These are phyloP conservation scores for Cantharellus cinnabarinus DNA, from an alignment of 768 basidiomycete genomes.

Conservation along the genomic window DNA sequence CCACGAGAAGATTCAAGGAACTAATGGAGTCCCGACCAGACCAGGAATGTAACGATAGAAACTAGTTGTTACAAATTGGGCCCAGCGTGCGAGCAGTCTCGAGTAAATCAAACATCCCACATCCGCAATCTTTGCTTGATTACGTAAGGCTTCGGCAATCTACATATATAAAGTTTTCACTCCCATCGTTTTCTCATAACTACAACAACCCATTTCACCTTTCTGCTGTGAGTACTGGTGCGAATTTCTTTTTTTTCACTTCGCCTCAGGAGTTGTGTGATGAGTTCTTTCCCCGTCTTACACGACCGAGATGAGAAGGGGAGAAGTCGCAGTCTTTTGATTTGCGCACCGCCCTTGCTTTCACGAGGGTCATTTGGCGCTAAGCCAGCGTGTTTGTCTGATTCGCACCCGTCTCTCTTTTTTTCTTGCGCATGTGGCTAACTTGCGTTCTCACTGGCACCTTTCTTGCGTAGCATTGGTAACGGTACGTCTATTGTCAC, in stretches of 20 bases:
- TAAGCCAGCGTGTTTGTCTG: background rate
- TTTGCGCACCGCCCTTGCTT: background rate
- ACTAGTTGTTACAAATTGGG: background rate
- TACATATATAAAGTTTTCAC: too few relatives aligned
- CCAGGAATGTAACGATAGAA: slow-evolving; percentile 13
- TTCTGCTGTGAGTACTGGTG: too few relatives aligned
- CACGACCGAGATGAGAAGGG: background rate
- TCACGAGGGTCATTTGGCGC: background rate
- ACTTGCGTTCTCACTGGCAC: background rate
- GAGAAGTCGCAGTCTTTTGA: background rate
- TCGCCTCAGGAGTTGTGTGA: too few relatives aligned
- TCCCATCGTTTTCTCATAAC: too few relatives aligned
- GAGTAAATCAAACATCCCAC: background rate
- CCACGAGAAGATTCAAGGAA: slow-evolving; percentile 72
- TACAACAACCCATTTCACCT: too few relatives aligned
- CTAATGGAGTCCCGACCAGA: slow-evolving; percentile 34
- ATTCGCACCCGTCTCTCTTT: background rate
- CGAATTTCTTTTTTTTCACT: too few relatives aligned
- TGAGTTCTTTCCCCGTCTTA: background rate
- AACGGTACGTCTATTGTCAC: background rate
- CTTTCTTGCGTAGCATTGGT: background rate
- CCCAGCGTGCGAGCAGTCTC: background rate
- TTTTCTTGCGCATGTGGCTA: background rate
- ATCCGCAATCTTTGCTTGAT: background rate
- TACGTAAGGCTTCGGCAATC: background rate